Evolutionary conservation across 2,329 filamentous ascomycete genomes (phyloP), one percentile per base, ranked within the genome.

Genomic region (Ophiosphaerella korrae): DNA sequence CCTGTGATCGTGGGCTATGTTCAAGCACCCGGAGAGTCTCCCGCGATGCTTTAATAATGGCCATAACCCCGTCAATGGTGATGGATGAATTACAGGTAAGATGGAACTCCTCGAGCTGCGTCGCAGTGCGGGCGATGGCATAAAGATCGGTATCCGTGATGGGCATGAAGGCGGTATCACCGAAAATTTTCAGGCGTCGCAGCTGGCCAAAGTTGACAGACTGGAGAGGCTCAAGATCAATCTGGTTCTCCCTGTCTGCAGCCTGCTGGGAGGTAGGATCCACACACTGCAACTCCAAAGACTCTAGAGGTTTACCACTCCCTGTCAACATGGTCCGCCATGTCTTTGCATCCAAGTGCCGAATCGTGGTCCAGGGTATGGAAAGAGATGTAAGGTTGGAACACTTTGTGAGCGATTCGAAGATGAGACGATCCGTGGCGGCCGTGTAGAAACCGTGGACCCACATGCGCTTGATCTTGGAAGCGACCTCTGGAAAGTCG

Each of bases 401-500:
- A 66, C 80, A 82, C 58, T 74, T 75, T 48, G 73, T 71, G 31
- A 82, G 70, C 40, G 78, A 76, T 13, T 75, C 71, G 50, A 81
- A 78, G 44, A 83, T 77, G 52, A 79, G 71, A 26, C 73, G 71
- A 60, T 80, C 78, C 4, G 79, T 81, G 55, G 81, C 75, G 40
- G 77, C 73, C 6, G 75, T 76, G 67, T 82, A 78, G 65, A 82
- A 82, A 42, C 80, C 80, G 50, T 82, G 78, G 65, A 83, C 81
- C 79, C 80, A 82, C 60, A 83, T 73, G 39, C 80, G 77, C 48
- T 75, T 77, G 48, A 82, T 79, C 59, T 80, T 75, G 18, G 72
- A 68, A 3, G 79, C 79, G 8, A 81, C 70, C 26, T 73, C 65
- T 1, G 80, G 77, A 42, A 75, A 76, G 34, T 73, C 59, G 32